Base-by-base conservation (phyloP, 768 basidiomycete species). In the Kwoniella europaea region DNA sequence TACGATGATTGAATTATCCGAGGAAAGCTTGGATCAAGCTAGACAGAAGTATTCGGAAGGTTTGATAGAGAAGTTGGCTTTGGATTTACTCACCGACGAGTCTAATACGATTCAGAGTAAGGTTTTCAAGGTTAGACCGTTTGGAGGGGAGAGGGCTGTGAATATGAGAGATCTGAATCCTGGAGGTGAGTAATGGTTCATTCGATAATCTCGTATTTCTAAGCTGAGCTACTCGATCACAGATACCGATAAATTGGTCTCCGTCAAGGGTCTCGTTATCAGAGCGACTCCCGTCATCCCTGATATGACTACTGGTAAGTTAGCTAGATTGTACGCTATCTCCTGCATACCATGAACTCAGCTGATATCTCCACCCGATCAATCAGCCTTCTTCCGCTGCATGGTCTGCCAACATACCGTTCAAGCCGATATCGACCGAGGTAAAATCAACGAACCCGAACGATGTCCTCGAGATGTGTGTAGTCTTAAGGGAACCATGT, bases 241-340 rank as follows among this genome's bases (percentile, higher is more conserved):
- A 98, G 97, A 99, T 80, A 99, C 97, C 76, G 97, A 99, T 87
- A 97, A 98, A 84, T 90, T 99, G 20, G 92, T 97, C 20, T 91
- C 89, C 67, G 91, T 99, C 85, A 97, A 96, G 82, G 97, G 97
- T 68, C 89, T 99, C 7, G 94, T 98, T 77, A 98, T 99, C 71
- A 91, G 97, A 24, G 92, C 95, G 0, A 98, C 97, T 0, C 93
- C 96, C 12, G 92, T 99, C 78, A 98, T 98, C 69, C 97, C 97
- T 3, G 97, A 99, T 84, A 98, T 99, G 97, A 95, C 96, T 85
- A 89, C 81, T 15, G 86, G 86, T 86, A 53, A 29, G 85, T 68
- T 18, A 44, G 24, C 22, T 65, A 16, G 15, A 20, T 27, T 4
- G 27, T 4, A 27, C 27, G 27, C 24, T 27, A 27, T 27, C 27